A percentile compares a stretch with the other conserved stretches of the same genome.
Conservation (phyloP, 768 basidiomycete genomes). For the Rhizopogon vinicolor region DNA sequence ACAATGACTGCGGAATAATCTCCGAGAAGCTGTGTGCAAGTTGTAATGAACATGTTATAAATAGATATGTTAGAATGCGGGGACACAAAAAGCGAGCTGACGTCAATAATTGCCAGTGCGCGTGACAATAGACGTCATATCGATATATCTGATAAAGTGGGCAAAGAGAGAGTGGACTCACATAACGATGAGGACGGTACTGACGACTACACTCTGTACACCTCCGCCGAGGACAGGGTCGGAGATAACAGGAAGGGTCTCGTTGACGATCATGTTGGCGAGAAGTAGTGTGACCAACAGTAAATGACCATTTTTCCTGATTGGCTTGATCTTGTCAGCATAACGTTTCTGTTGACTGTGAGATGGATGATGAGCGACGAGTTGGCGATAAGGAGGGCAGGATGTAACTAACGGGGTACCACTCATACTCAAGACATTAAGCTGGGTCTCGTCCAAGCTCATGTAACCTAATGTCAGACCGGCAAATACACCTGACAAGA, state of each 20-base stretch:
- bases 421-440: conserved; percentile 80
- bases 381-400: neutral
- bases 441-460: conserved; percentile 89
- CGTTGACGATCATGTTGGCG: conserved; percentile 91
- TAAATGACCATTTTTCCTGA: conserved; percentile 79
- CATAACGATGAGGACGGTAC: conserved; percentile 86
- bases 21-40: conserved; percentile 65
- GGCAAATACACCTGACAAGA: conserved; percentile 84
- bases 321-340: conserved; percentile 82
- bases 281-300: conserved; percentile 79
- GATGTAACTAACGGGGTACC: conserved; percentile 65
- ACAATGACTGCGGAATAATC: conserved; percentile 91
- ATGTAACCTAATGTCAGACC: conserved; percentile 90
- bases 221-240: conserved; percentile 80
- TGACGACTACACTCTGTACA: conserved; percentile 70
- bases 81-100: neutral
- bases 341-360: conserved; percentile 73
- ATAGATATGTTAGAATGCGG: neutral
- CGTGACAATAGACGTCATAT: neutral
- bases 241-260: conserved; percentile 79
- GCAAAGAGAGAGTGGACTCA: conserved; percentile 35
- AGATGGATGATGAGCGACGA: neutral
- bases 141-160: no score
- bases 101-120: neutral
- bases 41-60: neutral